A percentile compares a stretch with the other conserved stretches of the same genome.
phyloP scores from a whole-genome alignment of 345 rosid species.

The Sonneratia caseolaris region DNA sequence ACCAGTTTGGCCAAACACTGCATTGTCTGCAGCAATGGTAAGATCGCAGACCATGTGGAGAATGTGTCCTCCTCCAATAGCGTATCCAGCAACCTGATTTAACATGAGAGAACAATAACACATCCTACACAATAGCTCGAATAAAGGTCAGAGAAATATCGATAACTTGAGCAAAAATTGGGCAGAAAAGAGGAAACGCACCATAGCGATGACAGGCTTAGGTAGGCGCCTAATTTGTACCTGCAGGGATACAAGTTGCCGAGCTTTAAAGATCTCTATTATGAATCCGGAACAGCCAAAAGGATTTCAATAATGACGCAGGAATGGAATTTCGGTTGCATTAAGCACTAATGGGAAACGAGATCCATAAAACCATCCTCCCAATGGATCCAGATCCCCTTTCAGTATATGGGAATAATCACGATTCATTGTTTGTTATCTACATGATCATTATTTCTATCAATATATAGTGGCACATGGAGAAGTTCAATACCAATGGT shows the following conservation, averaged over 20 bases:
- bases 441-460: too few relatives aligned
- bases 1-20: conserved; percentile 91
- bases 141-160: not conserved
- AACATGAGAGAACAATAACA: not conserved
- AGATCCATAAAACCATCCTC: not conserved
- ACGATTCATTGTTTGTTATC: too few relatives aligned
- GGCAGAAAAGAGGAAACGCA: conserved; percentile 15
- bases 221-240: conserved; percentile 85
- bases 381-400: not conserved
- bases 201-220: conserved; percentile 97
- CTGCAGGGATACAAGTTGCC: conserved; percentile 24
- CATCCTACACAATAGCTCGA: not conserved
- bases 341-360: too few relatives aligned
- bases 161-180: not conserved
- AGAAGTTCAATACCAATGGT: too few relatives aligned
- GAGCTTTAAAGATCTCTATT: not conserved
- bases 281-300: not conserved
- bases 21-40: conserved; percentile 88
- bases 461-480: too few relatives aligned
- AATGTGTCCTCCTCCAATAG: conserved; percentile 89
- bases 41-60: conserved; percentile 96
- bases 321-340: too few relatives aligned
- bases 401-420: not conserved
- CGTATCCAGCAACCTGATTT: conserved; percentile 90
- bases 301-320: not conserved